These are phyloP conservation scores for Fusarium foetens DNA, from an alignment of 2,329 filamentous ascomycete genomes.

Conservation along the genomic window DNA sequence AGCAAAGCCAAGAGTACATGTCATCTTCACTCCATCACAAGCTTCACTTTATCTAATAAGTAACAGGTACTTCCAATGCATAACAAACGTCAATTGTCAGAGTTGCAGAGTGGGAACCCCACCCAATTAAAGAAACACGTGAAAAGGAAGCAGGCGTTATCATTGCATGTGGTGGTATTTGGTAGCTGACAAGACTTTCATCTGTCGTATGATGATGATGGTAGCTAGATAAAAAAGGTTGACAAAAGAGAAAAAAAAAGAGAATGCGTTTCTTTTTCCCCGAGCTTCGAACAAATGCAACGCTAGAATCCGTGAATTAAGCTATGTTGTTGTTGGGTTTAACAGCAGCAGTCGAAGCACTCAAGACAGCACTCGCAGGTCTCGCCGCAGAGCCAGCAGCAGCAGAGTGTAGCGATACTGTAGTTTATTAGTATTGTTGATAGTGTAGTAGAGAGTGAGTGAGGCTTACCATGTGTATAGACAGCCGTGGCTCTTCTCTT, in stretches of 20 bases:
- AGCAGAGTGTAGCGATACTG: conserved; percentile 55
- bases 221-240: not conserved
- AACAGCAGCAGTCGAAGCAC: conserved; percentile 54
- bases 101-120: conserved; percentile 13
- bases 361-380: conserved; percentile 57
- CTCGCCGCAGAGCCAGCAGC: conserved; percentile 58
- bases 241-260: conserved; percentile 1
- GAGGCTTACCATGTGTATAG: conserved; percentile 51
- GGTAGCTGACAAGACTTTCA: not conserved
- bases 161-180: conserved; percentile 20
- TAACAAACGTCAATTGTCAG: conserved; percentile 47
- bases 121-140: not conserved
- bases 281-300: conserved; percentile 3
- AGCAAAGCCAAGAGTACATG: conserved; percentile 46
- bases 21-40: rapidly evolving
- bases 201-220: not conserved
- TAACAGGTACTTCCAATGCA: conserved; percentile 49
- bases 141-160: not conserved
- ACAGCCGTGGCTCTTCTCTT: conserved; percentile 56
- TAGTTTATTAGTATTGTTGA: not conserved
- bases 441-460: not conserved
- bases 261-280: not conserved
- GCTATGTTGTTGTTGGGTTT: conserved; percentile 12
- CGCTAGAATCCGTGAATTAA: not conserved
- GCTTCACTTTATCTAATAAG: not conserved